Evolutionary conservation across 495 filamentous ascomycete species (phyloP).

Genomic region (Daldinia caldariorum): DNA sequence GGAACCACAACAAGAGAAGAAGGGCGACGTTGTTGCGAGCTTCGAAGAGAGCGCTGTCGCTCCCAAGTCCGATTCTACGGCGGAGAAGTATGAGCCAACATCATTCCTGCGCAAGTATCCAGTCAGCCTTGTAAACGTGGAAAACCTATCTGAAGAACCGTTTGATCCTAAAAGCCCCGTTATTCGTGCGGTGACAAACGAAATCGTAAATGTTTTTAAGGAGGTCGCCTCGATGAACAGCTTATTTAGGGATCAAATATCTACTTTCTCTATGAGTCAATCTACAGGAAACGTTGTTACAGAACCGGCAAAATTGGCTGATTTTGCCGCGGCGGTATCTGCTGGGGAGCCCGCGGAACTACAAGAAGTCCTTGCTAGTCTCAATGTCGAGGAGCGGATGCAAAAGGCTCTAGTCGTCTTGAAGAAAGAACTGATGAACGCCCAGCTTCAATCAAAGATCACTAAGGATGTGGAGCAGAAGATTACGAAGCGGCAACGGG

Average conservation of each 20-base stretch:
- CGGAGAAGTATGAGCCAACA: slow-evolving; percentile 81
- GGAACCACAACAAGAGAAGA: slow-evolving; percentile 67
- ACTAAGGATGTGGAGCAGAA: slow-evolving; percentile 97
- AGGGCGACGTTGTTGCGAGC: slow-evolving; percentile 94
- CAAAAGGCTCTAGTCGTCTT: slow-evolving; percentile 89
- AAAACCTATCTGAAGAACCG: slow-evolving; percentile 88
- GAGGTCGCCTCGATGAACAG: slow-evolving; percentile 92
- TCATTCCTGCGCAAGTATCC: slow-evolving; percentile 90
- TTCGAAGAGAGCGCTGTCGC: slow-evolving; percentile 83
- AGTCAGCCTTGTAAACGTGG: slow-evolving; percentile 92
- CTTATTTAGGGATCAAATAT: slow-evolving; percentile 97
- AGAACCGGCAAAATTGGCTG: slow-evolving; percentile 92
- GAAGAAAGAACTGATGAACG: slow-evolving; percentile 98
- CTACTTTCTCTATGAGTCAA: slow-evolving; percentile 94
- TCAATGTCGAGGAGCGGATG: slow-evolving; percentile 90
- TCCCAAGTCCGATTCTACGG: slow-evolving; percentile 56
- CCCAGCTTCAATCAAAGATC: slow-evolving; percentile 95
- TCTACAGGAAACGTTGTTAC: slow-evolving; percentile 93
- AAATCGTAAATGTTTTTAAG: slow-evolving; percentile 98
- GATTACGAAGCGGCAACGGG: slow-evolving; percentile 96
- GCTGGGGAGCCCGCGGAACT: slow-evolving; percentile 89
- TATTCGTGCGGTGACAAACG: slow-evolving; percentile 90
- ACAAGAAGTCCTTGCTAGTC: slow-evolving; percentile 88
- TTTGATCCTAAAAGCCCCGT: slow-evolving; percentile 87
- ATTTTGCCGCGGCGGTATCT: slow-evolving; percentile 96